Conservation (phyloP, 306 rosid genomes). For the Boehmeria nivea region DNA sequence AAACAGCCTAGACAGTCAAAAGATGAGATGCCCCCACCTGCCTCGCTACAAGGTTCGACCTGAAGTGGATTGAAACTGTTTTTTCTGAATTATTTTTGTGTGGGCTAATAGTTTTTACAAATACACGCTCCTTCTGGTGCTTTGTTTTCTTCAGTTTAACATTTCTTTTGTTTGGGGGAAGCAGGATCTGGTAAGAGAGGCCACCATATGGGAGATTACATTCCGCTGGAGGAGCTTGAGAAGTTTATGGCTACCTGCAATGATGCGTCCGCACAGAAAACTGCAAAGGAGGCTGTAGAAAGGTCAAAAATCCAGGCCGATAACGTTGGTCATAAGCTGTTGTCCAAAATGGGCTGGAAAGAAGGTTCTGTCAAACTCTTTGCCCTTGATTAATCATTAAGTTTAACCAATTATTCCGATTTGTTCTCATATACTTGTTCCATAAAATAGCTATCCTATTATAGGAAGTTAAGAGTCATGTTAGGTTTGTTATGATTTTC, state of each 20-base stretch:
- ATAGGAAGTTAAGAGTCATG: no score
- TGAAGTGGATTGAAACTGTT: constrained; percentile 17
- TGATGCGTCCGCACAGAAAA: constrained; percentile 73
- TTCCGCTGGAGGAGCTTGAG: constrained; percentile 88
- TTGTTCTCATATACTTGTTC: no score
- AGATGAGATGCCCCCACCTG: constrained; percentile 99
- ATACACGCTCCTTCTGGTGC: no score
- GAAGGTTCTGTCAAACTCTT: constrained; percentile 49
- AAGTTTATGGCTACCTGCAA: constrained; percentile 81
- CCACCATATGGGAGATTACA: constrained; percentile 99
- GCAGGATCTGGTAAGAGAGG: constrained; percentile 63
- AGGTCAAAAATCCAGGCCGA: constrained; percentile 96
- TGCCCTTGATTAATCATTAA: background rate
- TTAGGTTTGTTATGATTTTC: no score
- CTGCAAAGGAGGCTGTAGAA: constrained; percentile 64
- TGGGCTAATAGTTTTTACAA: background rate
- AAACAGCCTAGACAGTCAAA: constrained; percentile 84
- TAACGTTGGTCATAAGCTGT: constrained; percentile 88
- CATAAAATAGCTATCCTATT: no score
- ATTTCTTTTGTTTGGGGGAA: background rate
- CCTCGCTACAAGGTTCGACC: constrained; percentile 77
- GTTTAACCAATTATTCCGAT: no score
- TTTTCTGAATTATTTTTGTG: no score
- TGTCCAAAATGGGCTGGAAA: constrained; percentile 97
- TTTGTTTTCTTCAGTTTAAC: background rate